These are phyloP conservation scores for Cajanus cajan DNA, from an alignment of 306 rosid species.

Conservation along the genomic window DNA sequence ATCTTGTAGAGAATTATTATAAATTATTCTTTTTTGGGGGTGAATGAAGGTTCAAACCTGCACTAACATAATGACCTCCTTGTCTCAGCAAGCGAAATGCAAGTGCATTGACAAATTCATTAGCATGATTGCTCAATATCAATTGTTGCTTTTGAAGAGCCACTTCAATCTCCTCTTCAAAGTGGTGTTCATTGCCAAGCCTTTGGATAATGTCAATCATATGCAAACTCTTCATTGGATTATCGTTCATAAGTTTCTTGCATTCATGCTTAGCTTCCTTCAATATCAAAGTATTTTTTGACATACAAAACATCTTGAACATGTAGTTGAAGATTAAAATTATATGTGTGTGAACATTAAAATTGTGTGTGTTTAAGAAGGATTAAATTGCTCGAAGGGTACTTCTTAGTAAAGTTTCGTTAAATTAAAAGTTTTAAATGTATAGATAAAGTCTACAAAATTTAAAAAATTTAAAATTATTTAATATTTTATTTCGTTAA, in stretches of 20 bases:
- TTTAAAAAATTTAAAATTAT: too few species aligned
- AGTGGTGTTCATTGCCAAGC: conserved; percentile 37
- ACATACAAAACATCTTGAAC: conserved; percentile 1
- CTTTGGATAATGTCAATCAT: conserved; percentile 36
- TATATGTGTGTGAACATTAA: too few species aligned
- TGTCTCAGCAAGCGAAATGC: conserved; percentile 19
- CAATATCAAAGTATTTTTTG: neutral
- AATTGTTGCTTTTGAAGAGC: conserved; percentile 8
- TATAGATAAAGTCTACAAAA: too few species aligned
- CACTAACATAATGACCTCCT: conserved; percentile 5
- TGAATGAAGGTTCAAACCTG: conserved; percentile 10
- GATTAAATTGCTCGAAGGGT: too few species aligned
- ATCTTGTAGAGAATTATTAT: too few species aligned
- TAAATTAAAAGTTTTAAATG: too few species aligned
- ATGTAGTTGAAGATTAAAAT: too few species aligned
- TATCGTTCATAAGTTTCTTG: neutral
- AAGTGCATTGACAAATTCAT: neutral
- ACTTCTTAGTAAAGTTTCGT: too few species aligned
- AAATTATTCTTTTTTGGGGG: too few species aligned
- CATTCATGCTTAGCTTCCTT: conserved; percentile 9
- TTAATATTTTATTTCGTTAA: too few species aligned
- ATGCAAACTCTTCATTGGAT: conserved; percentile 6
- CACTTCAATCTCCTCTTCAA: conserved; percentile 30
- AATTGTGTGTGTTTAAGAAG: too few species aligned
- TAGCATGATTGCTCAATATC: neutral